phyloP scores from a whole-genome alignment of 352 stramenopile genomes.

The Pythium angustatum region DNA sequence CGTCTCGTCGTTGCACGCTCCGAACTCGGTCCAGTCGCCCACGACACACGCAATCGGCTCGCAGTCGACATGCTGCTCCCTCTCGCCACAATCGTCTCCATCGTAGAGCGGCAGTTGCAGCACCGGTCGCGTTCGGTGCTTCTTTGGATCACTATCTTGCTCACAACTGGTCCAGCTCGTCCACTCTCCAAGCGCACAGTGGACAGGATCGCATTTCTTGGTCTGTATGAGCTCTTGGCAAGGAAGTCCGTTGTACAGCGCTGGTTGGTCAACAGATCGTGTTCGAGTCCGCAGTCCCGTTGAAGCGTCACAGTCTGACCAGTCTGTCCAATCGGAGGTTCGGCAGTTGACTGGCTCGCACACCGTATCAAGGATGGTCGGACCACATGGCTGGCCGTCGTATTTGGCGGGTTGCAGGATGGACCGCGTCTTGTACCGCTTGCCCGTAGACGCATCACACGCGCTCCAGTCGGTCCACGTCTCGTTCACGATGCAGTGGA shows the following conservation, averaged over 20 bases:
- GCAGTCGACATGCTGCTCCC: conserved; percentile 36
- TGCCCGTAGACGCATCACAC: conserved; percentile 44
- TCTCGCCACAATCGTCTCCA: conserved; percentile 31
- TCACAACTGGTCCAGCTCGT: conserved; percentile 52
- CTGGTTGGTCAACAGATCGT: conserved; percentile 43
- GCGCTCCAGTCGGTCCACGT: conserved; percentile 33
- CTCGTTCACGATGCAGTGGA: conserved; percentile 36
- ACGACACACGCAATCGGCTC: conserved; percentile 52
- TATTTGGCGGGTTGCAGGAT: conserved; percentile 30
- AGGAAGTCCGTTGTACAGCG: conserved; percentile 34
- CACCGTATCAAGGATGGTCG: conserved; percentile 22
- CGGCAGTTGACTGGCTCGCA: conserved; percentile 44
- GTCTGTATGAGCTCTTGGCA: conserved; percentile 47
- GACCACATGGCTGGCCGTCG: conserved; percentile 29
- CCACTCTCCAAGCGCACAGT: conserved; percentile 54
- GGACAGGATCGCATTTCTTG: conserved; percentile 37
- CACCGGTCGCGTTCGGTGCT: conserved; percentile 42
- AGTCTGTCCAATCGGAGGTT: conserved; percentile 38
- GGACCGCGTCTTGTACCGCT: conserved; percentile 43
- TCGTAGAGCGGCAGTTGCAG: conserved; percentile 36
- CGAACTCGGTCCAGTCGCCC: conserved; percentile 48
- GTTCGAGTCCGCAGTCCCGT: conserved; percentile 34
- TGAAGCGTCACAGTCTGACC: conserved; percentile 29
- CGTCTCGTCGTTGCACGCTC: conserved; percentile 46
- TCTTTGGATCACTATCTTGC: conserved; percentile 31